Conservation (phyloP, 2,329 filamentous ascomycete genomes). For the Colletotrichum camelliae region DNA sequence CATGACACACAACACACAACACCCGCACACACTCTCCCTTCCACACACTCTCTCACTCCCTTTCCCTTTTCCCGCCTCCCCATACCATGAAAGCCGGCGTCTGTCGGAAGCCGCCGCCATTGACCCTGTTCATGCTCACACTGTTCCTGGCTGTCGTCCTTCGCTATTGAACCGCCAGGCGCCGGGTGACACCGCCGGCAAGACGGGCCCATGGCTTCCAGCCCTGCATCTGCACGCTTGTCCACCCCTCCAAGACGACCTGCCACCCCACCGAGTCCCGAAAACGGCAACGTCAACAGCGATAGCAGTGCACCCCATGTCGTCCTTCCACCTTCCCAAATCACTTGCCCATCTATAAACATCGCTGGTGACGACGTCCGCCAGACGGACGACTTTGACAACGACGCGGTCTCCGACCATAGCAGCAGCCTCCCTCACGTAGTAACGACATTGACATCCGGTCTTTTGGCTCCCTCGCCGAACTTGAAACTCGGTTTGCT, state of each 20-base stretch:
- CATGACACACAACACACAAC: background rate
- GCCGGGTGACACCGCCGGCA: background rate
- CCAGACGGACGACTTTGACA: background rate
- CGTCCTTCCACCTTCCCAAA: background rate
- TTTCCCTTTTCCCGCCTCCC: background rate
- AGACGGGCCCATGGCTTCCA: conserved; percentile 58
- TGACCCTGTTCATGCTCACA: background rate
- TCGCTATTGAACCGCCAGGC: background rate
- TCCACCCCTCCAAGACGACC: conserved; percentile 58
- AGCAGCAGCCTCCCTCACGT: background rate
- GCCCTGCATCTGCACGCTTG: conserved; percentile 34
- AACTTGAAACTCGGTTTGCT: conserved; percentile 9
- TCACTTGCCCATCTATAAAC: conserved; percentile 6
- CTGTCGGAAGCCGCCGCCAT: background rate
- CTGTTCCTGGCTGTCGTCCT: background rate
- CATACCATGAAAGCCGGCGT: conserved; percentile 3
- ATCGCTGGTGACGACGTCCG: background rate
- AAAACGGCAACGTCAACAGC: conserved; percentile 1
- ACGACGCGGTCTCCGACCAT: background rate
- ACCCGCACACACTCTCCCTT: background rate
- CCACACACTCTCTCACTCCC: background rate
- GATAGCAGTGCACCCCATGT: conserved; percentile 13
- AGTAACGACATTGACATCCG: conserved; percentile 23
- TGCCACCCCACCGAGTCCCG: conserved; percentile 64
- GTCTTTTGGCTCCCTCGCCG: conserved; percentile 9